Conservation (phyloP, 805 yeast genomes). For the Saccharomycopsis sp. region DNA sequence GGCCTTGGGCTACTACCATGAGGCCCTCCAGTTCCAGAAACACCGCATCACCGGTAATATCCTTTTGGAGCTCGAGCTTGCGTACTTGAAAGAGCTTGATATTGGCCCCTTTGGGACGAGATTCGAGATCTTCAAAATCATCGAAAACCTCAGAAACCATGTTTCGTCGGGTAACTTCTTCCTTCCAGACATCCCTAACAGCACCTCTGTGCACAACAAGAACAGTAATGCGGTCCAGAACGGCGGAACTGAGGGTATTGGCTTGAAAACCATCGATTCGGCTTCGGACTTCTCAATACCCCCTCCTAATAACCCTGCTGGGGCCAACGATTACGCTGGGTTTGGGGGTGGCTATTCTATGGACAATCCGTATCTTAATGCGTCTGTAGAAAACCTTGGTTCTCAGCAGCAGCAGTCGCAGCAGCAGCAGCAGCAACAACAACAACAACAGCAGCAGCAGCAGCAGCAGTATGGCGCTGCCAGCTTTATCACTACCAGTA, state of each 20-base stretch:
- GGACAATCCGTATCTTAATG: slow-evolving; percentile 21
- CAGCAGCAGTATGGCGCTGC: neutral
- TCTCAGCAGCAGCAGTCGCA: neutral
- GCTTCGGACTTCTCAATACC: neutral
- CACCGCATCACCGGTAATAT: slow-evolving; percentile 90
- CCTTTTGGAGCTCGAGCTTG: slow-evolving; percentile 74
- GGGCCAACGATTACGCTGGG: neutral
- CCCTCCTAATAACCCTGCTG: neutral
- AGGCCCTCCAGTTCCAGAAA: slow-evolving; percentile 68
- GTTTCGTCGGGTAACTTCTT: slow-evolving; percentile 2
- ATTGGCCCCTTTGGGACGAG: slow-evolving; percentile 92
- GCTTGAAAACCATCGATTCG: neutral
- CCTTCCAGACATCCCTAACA: neutral
- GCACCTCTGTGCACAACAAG: slow-evolving; percentile 2
- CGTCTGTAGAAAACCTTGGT: slow-evolving; percentile 14
- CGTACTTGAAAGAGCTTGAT: slow-evolving; percentile 85
- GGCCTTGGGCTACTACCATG: slow-evolving; percentile 63
- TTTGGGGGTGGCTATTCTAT: slow-evolving; percentile 12
- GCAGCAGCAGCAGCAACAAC: neutral
- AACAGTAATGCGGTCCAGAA: slow-evolving; percentile 1
- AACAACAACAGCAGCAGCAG: neutral
- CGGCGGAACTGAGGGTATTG: neutral
- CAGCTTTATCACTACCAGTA: neutral
- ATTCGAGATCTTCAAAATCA: slow-evolving; percentile 85
- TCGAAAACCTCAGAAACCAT: slow-evolving; percentile 51